phyloP scores from a whole-genome alignment of 2,329 filamentous ascomycete species.

The Tolypocladium ovalisporum region DNA sequence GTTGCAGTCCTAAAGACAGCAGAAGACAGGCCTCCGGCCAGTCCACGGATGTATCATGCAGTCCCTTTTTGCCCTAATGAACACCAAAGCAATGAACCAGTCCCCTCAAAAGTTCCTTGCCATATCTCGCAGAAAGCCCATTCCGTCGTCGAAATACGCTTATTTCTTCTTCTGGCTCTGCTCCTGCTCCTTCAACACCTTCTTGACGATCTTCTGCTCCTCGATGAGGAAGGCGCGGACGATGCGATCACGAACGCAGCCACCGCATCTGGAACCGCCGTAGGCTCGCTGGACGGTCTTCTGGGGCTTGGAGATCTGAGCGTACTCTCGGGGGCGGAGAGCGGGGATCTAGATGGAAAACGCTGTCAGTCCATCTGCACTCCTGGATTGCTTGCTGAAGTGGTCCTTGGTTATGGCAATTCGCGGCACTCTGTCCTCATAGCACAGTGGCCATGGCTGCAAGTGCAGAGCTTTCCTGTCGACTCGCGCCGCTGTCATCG shows the following conservation, averaged over 20 bases:
- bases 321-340: conserved; percentile 96
- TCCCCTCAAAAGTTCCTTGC: conserved; percentile 19
- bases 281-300: conserved; percentile 99
- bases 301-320: conserved; percentile 93
- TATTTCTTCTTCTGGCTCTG: conserved; percentile 60
- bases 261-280: conserved; percentile 95
- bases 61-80: conserved; percentile 38
- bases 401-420: neutral
- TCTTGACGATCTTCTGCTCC: conserved; percentile 99
- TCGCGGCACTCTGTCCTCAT: neutral
- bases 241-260: conserved; percentile 96
- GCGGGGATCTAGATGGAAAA: conserved; percentile 61
- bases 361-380: conserved; percentile 7
- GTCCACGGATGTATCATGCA: conserved; percentile 33
- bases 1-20: conserved; percentile 32
- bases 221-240: conserved; percentile 98
- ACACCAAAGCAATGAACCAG: conserved; percentile 43
- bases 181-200: conserved; percentile 99
- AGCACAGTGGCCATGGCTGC: neutral
- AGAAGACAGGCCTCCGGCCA: conserved; percentile 28
- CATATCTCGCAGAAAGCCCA: conserved; percentile 22
- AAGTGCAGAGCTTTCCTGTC: neutral
- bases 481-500: neutral
- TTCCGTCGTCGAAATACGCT: conserved; percentile 27
- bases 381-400: neutral